Percentiles rank a stretch among this genome's conserved stretches.
Conservation (phyloP, 441 rosid genomes). For the Populus hybrid region DNA sequence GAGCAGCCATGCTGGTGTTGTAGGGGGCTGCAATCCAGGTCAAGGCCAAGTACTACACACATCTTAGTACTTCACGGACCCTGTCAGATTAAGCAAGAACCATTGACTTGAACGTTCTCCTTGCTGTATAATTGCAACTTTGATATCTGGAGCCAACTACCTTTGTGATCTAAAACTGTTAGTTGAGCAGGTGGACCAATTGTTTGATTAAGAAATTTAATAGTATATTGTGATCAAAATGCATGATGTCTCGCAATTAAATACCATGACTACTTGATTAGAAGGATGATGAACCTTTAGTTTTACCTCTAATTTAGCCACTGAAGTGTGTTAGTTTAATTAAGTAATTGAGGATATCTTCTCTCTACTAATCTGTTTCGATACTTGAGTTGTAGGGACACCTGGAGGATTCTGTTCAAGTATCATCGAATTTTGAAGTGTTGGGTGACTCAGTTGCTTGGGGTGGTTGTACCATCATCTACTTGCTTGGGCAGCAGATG, state of each 20-base stretch:
- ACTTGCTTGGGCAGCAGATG: conserved; percentile 98
- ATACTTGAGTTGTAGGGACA: conserved; percentile 61
- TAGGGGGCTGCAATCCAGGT: neutral
- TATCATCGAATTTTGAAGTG: conserved; percentile 49
- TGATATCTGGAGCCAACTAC: neutral
- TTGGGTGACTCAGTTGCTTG: conserved; percentile 96
- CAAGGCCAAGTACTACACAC: neutral
- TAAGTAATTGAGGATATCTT: neutral
- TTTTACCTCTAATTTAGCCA: neutral
- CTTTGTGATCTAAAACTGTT: neutral
- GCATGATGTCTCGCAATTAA: neutral
- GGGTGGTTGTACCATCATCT: conserved; percentile 98
- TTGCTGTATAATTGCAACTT: neutral
- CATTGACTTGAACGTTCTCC: neutral
- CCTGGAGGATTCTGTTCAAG: conserved; percentile 70
- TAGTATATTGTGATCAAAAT: neutral
- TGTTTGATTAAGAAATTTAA: neutral
- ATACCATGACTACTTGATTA: too few species aligned
- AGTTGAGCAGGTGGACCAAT: neutral
- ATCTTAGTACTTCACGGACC: neutral
- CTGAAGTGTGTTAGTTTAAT: neutral
- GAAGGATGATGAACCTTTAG: neutral
- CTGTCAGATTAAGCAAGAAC: neutral
- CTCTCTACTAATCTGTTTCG: conserved; percentile 1
- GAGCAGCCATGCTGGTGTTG: neutral